Base-by-base conservation (phyloP, 2,329 filamentous ascomycete species). In the Aspergillus sp. region DNA sequence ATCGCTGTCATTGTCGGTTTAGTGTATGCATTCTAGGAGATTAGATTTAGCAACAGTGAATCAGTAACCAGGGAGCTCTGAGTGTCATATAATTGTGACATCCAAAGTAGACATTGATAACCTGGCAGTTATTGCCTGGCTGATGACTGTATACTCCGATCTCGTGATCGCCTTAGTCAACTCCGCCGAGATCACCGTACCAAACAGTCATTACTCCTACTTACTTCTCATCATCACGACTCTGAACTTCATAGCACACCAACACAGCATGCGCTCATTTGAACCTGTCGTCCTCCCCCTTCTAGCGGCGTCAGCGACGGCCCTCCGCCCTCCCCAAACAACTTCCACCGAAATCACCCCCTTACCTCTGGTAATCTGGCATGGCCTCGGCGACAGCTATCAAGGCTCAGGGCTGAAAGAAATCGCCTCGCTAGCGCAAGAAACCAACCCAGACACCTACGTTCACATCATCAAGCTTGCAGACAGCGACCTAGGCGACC, bases 341-440 rank as follows among this genome's bases (percentile, higher is more conserved):
- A 50, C 29, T 36, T 32, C 41, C 38, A 49, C 55, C 46, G 51
- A 63, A 29, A 48, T 53, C 40, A 58, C 57, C 42, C 88, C 87
- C 3, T 78, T 96, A 29, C 93, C 93, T 1, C 76, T 98, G 33
- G 78, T 98, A 49, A 86, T 98, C 70, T 98, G 93, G 93, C 93
- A 98, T 68, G 93, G 82, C 48, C 71, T 83, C n/a, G 80, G 80
- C 55, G 70, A 73, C 52, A 63, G 83, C 65, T 94, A 83, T 71
- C 78, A 81, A 44, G 80, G 81, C 52, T 83, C 89, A 1, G 89
- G 90, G 48, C 76, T 97, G 46, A 78, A 80, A 56, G 67, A 75
- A 45, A 77, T 95, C 30, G 86, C 80, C 52, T 71, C 77, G n/a
- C 77, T 96, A 42, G 85, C 85, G 53, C 77, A 88, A 48, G 67